Base-by-base conservation (phyloP, 345 rosid genomes). In the Dovyalis caffra region DNA sequence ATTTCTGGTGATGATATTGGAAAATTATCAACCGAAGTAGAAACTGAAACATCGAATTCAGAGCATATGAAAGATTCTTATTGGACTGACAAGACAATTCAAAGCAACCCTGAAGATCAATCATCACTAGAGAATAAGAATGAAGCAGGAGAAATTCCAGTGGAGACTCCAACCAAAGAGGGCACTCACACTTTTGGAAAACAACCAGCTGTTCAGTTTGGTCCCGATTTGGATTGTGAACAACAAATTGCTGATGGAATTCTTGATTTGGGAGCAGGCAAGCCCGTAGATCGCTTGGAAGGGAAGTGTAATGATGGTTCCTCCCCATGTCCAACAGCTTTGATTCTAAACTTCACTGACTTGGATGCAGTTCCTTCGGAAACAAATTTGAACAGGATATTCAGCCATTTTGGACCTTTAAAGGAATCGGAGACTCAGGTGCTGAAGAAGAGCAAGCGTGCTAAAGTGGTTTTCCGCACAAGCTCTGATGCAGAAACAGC, bases 401-500 rank as follows among this genome's bases (percentile, higher is more conserved):
- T 90, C 74, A 82, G 89, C 73, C 80, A 76, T 9, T 88, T 83
- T 11, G 91, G 93, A 10, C 79, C 83, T 21, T 63, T 90, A 49
- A 75, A 66, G 47, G 88, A 85, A 66, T 64, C 85, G 0, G 84
- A 84, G 83, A 87, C 93, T 2, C 75, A 71, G 78, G 82, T 89
- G 34, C 76, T 78, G 77, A 85, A 78, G 80, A 86, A 86, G 78
- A 81, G 87, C 53, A 85, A 69, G 64, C 86, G 77, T 57, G 97
- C 88, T 35, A 84, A 76, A 74, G 87, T 92, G 67, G 84, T 92
- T 68, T 92, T 88, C 78, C 64, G 65, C 71, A 87, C 69, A 64
- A 72, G 86, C 0, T 85, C 73, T 60, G 90, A 90, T 56, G 93
- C 92, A 57, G 83, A 92, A 83, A 58, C 81, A 0, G 93, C 97